Evolutionary conservation across 148 eudicot genomes (phyloP).

Genomic region (Oxyria digyna): DNA sequence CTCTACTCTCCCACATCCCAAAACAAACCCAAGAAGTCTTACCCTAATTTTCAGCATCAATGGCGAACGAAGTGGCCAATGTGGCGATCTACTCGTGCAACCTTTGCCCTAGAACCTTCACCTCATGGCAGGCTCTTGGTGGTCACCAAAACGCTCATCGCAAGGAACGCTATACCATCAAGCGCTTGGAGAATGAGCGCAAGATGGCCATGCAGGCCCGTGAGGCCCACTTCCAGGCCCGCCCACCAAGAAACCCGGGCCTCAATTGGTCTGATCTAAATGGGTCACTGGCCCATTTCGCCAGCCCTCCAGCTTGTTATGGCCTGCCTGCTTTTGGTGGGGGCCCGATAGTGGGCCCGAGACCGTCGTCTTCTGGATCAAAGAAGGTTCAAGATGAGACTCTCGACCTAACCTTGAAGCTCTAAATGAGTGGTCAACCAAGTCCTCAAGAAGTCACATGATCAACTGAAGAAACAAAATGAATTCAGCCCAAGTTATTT

Average conservation of each 20-base stretch:
- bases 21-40: not conserved
- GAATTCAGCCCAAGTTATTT: too few species aligned
- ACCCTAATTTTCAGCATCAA: not conserved
- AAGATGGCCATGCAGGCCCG: not conserved
- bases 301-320: not conserved
- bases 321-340: not conserved
- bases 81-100: not conserved
- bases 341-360: not conserved
- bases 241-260: not conserved
- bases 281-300: too few species aligned
- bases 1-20: not conserved
- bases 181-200: not conserved
- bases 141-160: constrained; percentile 6
- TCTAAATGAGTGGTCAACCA: not conserved
- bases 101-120: not conserved
- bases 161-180: not conserved
- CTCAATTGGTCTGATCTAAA: not conserved
- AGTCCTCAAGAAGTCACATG: not conserved
- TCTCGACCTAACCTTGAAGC: not conserved
- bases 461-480: too few species aligned
- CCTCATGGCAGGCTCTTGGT: not conserved
- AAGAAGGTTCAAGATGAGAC: not conserved
- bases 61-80: not conserved
- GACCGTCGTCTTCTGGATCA: not conserved
- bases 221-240: not conserved